Evolutionary conservation across 352 stramenopile species (phyloP), one percentile per base, ranked within the genome.

Genomic region (Globisporangium spiculum): DNA sequence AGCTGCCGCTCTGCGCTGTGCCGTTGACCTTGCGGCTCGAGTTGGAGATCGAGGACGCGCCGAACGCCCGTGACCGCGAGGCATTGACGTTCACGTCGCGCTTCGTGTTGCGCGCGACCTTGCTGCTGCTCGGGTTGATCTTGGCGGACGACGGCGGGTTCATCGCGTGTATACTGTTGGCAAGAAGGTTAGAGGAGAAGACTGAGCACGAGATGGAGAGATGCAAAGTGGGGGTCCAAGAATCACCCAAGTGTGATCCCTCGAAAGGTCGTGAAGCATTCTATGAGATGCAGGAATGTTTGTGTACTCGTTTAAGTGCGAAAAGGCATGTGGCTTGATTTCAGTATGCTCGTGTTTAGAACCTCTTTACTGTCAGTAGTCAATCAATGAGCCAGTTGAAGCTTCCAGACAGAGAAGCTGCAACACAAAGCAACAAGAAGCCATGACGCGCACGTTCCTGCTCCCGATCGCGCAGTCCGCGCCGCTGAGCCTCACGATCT

Each of bases 21-120:
- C 80, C 84, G 26, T 84, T 84, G 59, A 94, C 81, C 27, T 75
- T 74, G 41, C 85, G 83, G 67, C 83, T 93, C 60, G 85, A 89
- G 63, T 89, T 85, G 5, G 85, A 90, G 22, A 93, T 62, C 8
- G 80, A 78, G 0, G 86, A 93, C 1, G 83, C 83, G 27, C 84
- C 84, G 4, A 91, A 77, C 26, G 75, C 68, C 1, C 83, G 77
- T 24, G 84, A 94, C 27, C 83, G 82, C 10, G 77, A 83, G 30
- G 78, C 79, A 9, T 81, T 80, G 44, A 78, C 71, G 50, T 88
- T 81, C 50, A 80, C 72, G 48, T 89, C 78, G 16, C 77, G 75
- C 59, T 84, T 85, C 46, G 71, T 88, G 32, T 57, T 69, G 46
- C 79, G 79, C 60, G 14, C 41, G 38, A 46, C 22, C 12, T 67